Conservation (phyloP, 78 protist species). For the Speleostelium caveatum region DNA sequence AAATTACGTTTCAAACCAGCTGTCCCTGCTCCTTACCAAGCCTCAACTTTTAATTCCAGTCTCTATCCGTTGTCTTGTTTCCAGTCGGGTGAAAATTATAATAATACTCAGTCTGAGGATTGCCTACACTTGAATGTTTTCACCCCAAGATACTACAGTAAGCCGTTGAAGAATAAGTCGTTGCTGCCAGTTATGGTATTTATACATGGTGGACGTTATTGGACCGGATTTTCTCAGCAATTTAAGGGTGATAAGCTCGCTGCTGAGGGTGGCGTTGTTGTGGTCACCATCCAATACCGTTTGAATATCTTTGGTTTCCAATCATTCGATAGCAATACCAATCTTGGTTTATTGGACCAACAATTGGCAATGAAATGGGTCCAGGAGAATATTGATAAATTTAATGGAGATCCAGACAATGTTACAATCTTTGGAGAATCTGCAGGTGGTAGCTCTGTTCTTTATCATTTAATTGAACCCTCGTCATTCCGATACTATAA, state of each 20-base stretch:
- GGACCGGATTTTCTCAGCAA: slow-evolving; percentile 25
- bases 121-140: slow-evolving; percentile 82
- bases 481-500: slow-evolving; percentile 32
- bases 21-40: neutral
- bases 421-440: slow-evolving; percentile 88
- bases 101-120: slow-evolving; percentile 53
- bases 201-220: slow-evolving; percentile 77
- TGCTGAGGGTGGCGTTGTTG: slow-evolving; percentile 30
- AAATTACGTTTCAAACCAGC: slow-evolving; percentile 71
- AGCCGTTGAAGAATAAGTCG: neutral
- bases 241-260: slow-evolving; percentile 50
- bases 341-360: slow-evolving; percentile 87
- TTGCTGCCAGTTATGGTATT: slow-evolving; percentile 66
- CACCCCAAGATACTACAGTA: slow-evolving; percentile 63
- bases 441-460: slow-evolving; percentile 87
- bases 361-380: slow-evolving; percentile 87
- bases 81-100: slow-evolving; percentile 30
- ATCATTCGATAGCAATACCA: slow-evolving; percentile 70
- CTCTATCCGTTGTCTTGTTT: slow-evolving; percentile 25
- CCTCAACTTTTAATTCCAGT: neutral
- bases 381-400: slow-evolving; percentile 76
- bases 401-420: slow-evolving; percentile 84
- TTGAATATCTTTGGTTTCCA: slow-evolving; percentile 84
- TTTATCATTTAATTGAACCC: slow-evolving; percentile 47
- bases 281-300: slow-evolving; percentile 85